A percentile compares a stretch with the other conserved stretches of the same genome.
Conservation (phyloP, 2,329 filamentous ascomycete genomes). For the Cladophialophora yegresii region DNA sequence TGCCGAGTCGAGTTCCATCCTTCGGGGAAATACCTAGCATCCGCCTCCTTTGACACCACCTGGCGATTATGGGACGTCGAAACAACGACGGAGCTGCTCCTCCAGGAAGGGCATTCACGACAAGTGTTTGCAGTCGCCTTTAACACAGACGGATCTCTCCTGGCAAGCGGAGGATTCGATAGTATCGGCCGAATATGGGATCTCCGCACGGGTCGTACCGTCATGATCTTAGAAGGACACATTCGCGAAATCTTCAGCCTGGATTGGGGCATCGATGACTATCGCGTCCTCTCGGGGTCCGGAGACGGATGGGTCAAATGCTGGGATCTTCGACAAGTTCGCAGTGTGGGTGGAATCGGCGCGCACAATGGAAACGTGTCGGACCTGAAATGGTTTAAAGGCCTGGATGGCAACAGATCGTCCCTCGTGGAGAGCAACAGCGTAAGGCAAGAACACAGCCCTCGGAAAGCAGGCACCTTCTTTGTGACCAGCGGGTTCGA, state of each 20-base stretch:
- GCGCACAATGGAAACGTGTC: conserved; percentile 90
- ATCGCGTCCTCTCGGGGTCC: conserved; percentile 88
- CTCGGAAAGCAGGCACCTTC: conserved; percentile 85
- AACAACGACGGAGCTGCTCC: conserved; percentile 76
- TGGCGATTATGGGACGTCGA: conserved; percentile 96
- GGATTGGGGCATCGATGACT: conserved; percentile 88
- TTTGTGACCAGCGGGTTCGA: conserved; percentile 91
- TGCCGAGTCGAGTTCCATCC: conserved; percentile 94
- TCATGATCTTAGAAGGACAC: conserved; percentile 92
- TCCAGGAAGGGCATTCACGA: conserved; percentile 92
- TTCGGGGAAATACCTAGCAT: conserved; percentile 83
- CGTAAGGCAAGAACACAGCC: conserved; percentile 43
- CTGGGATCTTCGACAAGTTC: conserved; percentile 92
- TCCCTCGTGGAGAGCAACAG: conserved; percentile 29
- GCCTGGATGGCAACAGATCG: conserved; percentile 67
- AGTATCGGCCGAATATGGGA: conserved; percentile 97
- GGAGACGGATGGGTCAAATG: conserved; percentile 96
- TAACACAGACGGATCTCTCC: conserved; percentile 83
- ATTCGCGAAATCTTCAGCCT: conserved; percentile 91
- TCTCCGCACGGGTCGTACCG: conserved; percentile 83
- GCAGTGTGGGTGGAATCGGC: conserved; percentile 78
- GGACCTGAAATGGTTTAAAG: conserved; percentile 92
- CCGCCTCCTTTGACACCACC: conserved; percentile 92
- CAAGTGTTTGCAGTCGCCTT: conserved; percentile 90
- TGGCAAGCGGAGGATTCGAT: conserved; percentile 90